These are phyloP conservation scores for Ophiostoma sp. DNA, from an alignment of 2,329 filamentous ascomycete genomes.

Conservation along the genomic window DNA sequence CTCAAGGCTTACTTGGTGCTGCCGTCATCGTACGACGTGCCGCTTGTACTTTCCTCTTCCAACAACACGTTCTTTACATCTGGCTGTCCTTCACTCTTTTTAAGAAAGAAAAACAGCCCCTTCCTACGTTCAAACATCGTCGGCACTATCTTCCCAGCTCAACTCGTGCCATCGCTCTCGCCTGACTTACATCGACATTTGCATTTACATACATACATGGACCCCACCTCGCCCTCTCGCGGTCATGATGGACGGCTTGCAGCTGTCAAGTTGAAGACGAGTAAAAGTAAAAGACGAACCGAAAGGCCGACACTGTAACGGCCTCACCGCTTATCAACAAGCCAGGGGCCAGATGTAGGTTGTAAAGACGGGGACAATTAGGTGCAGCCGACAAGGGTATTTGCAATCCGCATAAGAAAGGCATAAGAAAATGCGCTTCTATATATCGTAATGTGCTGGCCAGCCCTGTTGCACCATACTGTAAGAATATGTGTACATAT, in stretches of 20 bases:
- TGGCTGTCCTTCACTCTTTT: not conserved
- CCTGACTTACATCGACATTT: not conserved
- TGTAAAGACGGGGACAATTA: not conserved
- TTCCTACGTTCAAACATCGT: no score
- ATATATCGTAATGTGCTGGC: not conserved
- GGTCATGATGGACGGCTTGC: not conserved
- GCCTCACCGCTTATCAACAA: not conserved
- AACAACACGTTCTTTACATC: not conserved
- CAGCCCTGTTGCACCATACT: not conserved
- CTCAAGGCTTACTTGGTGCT: not conserved
- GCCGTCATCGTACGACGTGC: conserved; percentile 9
- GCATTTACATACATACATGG: not conserved
- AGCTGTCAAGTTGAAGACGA: not conserved
- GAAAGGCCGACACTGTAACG: not conserved
- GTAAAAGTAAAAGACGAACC: not conserved
- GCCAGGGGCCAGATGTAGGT: not conserved
- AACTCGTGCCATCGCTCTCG: conserved; percentile 6
- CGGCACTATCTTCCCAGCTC: no score
- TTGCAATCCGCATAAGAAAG: not conserved
- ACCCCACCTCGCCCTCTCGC: conserved; percentile 14
- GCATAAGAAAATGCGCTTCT: not conserved
- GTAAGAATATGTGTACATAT: no score
- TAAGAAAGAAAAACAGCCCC: no score
- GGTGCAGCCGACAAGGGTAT: not conserved
- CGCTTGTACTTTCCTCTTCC: conserved; percentile 3